Evolutionary conservation across 148 eudicot genomes (phyloP), one percentile per base, ranked within the genome.

Genomic region (Nepenthes mirabilis): DNA sequence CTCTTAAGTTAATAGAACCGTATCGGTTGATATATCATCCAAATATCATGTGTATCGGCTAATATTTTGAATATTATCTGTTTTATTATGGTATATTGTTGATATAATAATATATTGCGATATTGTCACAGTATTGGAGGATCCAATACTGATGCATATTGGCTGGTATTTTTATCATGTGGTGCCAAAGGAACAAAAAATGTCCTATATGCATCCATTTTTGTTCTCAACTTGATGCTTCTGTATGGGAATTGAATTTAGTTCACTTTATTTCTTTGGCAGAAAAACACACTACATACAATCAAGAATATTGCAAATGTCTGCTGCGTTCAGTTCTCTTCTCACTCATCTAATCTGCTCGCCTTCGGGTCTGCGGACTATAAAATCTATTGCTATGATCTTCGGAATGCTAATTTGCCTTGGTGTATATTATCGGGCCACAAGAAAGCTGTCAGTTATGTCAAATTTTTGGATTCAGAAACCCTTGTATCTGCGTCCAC

Each of bases 401-500:
- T 94, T 66, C 89, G 99, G 4, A 74, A 86, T 65, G 45, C 69
- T 68, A 71, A 68, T 58, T 77, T 40, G 45, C 99, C 95, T 2
- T 89, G 95, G 97, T 94, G 99, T 68, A 43, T 73, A 66, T 75
- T 94, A 64, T 75, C 75, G 56, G 95, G 96, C 59, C 99, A 94
- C 66, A 77, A 71, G 35, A 89, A 74, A 67, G 80, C 97, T 60
- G 99, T 89, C 62, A 94, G 97, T 74, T 81, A 80, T 67, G 95
- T 83, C 52, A 94, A 77, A 71, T 94, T 94, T 65, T 70, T 94
- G 65, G 99, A 94, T 70, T 69, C 86, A 1, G 76, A 60, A 32
- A 94, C 97, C 58, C 63, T 89, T 60, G 82, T 86, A 55, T 89
- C 99, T 71, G 99, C 99, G 52, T 94, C 99, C 37, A 94, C 91